Evolutionary conservation across 2,329 filamentous ascomycete species (phyloP), one percentile per base, ranked within the genome.

Genomic region (Fusarium illudens): DNA sequence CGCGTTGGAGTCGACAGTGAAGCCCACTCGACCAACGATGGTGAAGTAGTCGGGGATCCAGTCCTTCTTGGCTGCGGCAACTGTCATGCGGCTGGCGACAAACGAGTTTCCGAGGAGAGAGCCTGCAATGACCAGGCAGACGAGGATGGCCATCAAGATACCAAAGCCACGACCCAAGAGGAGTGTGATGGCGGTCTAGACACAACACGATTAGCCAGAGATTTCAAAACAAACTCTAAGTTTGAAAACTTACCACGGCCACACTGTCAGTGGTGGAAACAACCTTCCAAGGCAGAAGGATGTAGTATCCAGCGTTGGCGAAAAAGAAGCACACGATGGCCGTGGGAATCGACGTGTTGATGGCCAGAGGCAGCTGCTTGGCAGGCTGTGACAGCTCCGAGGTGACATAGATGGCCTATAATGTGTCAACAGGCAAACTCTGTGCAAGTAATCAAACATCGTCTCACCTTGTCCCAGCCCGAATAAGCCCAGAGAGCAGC

Each of bases 401-500:
- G 0, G 84, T 83, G 48, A 88, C 79, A 67, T 87, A 88, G 52
- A 87, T 83, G 4, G 84, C 85, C 84, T 85, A 6, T 8, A 17
- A n/a, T 20, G 29, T 34, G 32, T 64, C 22, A 64, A 46, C 9
- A n/a, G 2, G n/a, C n/a, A n/a, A 9, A 4, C 19, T n/a, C 0
- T 2, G 19, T 30, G 17, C 25, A 17, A 12, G 36, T 22, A 25
- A 30, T n/a, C 11, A 8, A 3, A 15, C 15, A 12, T 22, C 2
- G 10, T 52, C 81, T 78, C 36, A 86, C 86, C 78, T 89, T 90
- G 58, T 90, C 88, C 88, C 88, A 90, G 0, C 88, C 88, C 0
- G 86, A 88, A 62, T 89, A 90, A 0, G 86, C 88, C 88, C 87
- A 90, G 0, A 90, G 73, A 0, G 86, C 87, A 0, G 84, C 88